phyloP scores from a whole-genome alignment of 2,329 filamentous ascomycete species.

The Cadophora gregata region DNA sequence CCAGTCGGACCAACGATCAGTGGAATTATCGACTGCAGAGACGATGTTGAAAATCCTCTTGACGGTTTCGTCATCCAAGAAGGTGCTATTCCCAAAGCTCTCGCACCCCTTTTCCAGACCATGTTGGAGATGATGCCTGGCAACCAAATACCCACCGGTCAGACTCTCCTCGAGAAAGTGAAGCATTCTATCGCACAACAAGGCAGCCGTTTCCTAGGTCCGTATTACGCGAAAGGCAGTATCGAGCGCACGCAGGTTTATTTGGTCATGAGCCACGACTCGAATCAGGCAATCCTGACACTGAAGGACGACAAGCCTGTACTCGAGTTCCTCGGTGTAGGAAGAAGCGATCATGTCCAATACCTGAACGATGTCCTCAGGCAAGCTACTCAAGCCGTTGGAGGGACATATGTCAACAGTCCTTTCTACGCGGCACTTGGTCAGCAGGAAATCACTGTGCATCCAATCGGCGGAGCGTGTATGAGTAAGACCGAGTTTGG shows the following conservation, averaged over 20 bases:
- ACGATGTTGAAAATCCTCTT: slow-evolving; percentile 57
- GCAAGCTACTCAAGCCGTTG: slow-evolving; percentile 61
- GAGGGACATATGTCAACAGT: slow-evolving; percentile 64
- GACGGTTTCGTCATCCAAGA: slow-evolving; percentile 71
- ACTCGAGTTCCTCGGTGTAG: slow-evolving; percentile 65
- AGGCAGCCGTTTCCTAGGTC: slow-evolving; percentile 62
- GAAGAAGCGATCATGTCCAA: slow-evolving; percentile 59
- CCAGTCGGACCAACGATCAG: slow-evolving; percentile 68
- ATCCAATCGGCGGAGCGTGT: slow-evolving; percentile 69
- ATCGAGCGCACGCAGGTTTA: slow-evolving; percentile 67
- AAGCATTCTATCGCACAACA: slow-evolving; percentile 55
- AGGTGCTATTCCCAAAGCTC: slow-evolving; percentile 62
- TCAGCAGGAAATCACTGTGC: slow-evolving; percentile 66
- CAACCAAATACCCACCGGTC: slow-evolving; percentile 48
- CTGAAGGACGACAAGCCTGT: slow-evolving; percentile 65
- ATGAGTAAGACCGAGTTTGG: slow-evolving; percentile 66
- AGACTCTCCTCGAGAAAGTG: slow-evolving; percentile 50
- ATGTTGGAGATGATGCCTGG: slow-evolving; percentile 62
- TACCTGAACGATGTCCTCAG: slow-evolving; percentile 58
- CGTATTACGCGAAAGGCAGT: slow-evolving; percentile 61
- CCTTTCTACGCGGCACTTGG: slow-evolving; percentile 63
- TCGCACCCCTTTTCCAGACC: slow-evolving; percentile 60
- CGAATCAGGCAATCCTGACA: slow-evolving; percentile 63
- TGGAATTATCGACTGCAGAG: slow-evolving; percentile 64
- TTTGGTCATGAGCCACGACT: slow-evolving; percentile 52